Evolutionary conservation across 2,329 filamentous ascomycete species (phyloP), one percentile per base, ranked within the genome.

Genomic region (Penicillium sp.): DNA sequence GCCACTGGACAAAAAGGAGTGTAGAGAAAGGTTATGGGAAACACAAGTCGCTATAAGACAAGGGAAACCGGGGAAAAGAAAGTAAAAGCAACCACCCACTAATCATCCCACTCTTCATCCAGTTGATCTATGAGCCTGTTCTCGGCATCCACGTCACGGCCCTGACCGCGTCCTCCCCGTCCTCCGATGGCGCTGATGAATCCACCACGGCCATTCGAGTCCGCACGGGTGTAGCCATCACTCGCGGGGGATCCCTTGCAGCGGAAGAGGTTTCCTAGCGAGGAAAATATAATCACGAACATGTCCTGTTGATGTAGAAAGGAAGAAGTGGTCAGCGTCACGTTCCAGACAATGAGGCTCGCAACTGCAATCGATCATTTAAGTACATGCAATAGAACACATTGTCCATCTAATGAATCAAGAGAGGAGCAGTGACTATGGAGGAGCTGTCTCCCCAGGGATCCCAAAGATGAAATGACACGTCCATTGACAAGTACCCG

Each of bases 51-150:
- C 21, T 51, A 46, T 23, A 35, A 57, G 42, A 53, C 25, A n/a
- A 19, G 21, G 41, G 15, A 53, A 21, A 47, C 10, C 13, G 27
- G 41, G 45, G 19, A 33, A 52, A 40, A 9, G 37, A 47, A 25
- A 27, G 53, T 4, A 46, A 45, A 12, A 29, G 33, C 6, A 54
- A 23, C 27, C 21, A 42, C 19, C 31, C 6, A 46, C 64, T 57
- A 79, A 64, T 96, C 93, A 67, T 97, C 93, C 93, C 93, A 97
- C 73, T 97, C 93, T 74, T 97, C 93, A 69, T 97, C 94, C 59
- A 97, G 81, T 75, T 97, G 91, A 74, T 97, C 93, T 73, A 99
- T 97, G 67, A 97, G 78, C 62, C 92, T 81, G 75, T 97, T 97
- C 77, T 97, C 94, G 55, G 92, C 93, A 58, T 97, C 93, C 7